Evolutionary conservation across 2,329 filamentous ascomycete species (phyloP).

Genomic region (Venturia effusa): DNA sequence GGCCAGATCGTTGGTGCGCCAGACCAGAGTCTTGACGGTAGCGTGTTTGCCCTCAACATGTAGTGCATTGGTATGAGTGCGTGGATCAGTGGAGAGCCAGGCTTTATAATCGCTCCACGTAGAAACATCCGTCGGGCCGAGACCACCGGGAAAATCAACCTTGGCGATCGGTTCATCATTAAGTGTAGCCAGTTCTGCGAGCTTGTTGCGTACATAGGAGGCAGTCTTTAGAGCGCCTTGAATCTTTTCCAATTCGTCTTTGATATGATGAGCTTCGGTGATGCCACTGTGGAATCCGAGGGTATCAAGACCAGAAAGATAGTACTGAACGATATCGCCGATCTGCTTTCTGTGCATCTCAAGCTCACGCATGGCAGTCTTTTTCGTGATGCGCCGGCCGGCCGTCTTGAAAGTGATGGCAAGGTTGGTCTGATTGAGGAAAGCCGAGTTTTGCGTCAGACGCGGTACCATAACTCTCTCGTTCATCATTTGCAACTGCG

Average conservation of each 20-base stretch:
- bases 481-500: constrained; percentile 15
- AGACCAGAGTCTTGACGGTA: background rate
- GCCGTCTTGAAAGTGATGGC: constrained; percentile 15
- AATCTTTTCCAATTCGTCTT: constrained; percentile 13
- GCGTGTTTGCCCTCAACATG: background rate
- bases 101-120: background rate
- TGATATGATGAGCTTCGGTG: constrained; percentile 2
- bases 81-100: background rate
- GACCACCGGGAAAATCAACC: background rate
- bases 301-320: constrained; percentile 15
- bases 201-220: background rate
- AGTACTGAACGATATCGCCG: background rate
- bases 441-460: constrained; percentile 15
- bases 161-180: background rate
- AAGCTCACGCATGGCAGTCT: background rate
- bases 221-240: background rate
- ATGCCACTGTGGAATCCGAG: constrained; percentile 13
- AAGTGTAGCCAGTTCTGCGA: constrained; percentile 3
- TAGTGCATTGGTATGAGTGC: background rate
- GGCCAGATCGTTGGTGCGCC: background rate
- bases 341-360: background rate
- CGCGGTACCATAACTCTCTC: constrained; percentile 14
- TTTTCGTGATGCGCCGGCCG: background rate
- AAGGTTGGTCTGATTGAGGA: constrained; percentile 20
- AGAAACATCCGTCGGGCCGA: background rate